A percentile compares a stretch with the other conserved stretches of the same genome.
Evolutionary conservation across 306 rosid species (phyloP).

Genomic region (Vigna angularis): DNA sequence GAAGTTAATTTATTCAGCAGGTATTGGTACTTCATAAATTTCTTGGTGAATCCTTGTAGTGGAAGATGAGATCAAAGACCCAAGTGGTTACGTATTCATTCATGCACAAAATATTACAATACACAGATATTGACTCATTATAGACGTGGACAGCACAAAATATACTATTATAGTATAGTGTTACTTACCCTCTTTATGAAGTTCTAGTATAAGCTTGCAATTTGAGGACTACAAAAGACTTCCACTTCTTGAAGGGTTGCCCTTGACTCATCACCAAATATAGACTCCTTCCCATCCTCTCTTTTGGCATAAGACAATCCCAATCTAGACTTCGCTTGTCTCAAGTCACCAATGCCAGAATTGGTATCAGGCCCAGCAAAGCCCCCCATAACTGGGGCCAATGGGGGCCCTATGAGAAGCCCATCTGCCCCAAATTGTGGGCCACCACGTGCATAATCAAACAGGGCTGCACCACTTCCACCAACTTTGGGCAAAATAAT

Average conservation of each 20-base stretch:
- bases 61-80: slow-evolving; percentile 40
- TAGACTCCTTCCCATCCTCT: slow-evolving; percentile 79
- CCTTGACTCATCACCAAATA: slow-evolving; percentile 79
- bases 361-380: slow-evolving; percentile 64
- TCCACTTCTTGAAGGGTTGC: slow-evolving; percentile 76
- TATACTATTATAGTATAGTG: not conserved
- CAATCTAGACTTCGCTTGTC: slow-evolving; percentile 86
- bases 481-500: slow-evolving; percentile 54
- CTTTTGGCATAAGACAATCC: slow-evolving; percentile 94
- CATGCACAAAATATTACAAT: slow-evolving; percentile 4
- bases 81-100: not conserved
- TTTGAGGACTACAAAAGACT: slow-evolving; percentile 86
- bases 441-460: slow-evolving; percentile 71
- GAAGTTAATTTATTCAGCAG: slow-evolving; percentile 37
- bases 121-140: slow-evolving; percentile 8
- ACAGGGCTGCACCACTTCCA: slow-evolving; percentile 62
- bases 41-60: slow-evolving; percentile 27
- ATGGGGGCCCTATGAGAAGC: slow-evolving; percentile 64
- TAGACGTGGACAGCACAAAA: slow-evolving; percentile 1
- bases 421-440: slow-evolving; percentile 94
- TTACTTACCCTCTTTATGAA: slow-evolving; percentile 29
- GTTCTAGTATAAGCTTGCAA: slow-evolving; percentile 85
- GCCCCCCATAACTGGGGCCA: slow-evolving; percentile 63
- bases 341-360: slow-evolving; percentile 66
- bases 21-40: slow-evolving; percentile 17